These are phyloP conservation scores for Daldinia vernicosa DNA, from an alignment of 495 filamentous ascomycete genomes.

Conservation along the genomic window DNA sequence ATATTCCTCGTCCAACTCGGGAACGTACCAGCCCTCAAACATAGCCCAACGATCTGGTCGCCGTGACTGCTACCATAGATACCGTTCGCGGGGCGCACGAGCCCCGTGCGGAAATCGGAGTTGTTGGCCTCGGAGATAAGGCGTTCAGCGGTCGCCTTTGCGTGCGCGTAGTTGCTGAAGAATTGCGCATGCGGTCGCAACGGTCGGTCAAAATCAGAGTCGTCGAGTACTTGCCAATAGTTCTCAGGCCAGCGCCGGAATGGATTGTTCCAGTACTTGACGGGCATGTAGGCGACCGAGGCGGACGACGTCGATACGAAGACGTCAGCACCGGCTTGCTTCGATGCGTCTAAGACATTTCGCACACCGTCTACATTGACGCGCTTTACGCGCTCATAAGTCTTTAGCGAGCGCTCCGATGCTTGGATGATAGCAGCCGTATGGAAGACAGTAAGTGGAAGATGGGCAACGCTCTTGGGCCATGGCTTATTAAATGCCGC, in stretches of 20 bases:
- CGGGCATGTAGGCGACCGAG: slow-evolving; percentile 56
- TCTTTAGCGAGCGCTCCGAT: slow-evolving; percentile 56
- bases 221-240: slow-evolving; percentile 55
- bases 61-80: slow-evolving; percentile 61
- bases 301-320: slow-evolving; percentile 69
- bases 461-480: slow-evolving; percentile 52
- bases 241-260: slow-evolving; percentile 53
- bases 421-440: slow-evolving; percentile 63
- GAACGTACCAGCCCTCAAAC: slow-evolving; percentile 30
- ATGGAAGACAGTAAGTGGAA: slow-evolving; percentile 67
- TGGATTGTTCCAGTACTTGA: slow-evolving; percentile 60
- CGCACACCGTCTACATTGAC: slow-evolving; percentile 68
- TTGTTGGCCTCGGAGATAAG: slow-evolving; percentile 59
- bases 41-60: slow-evolving; percentile 53
- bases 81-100: slow-evolving; percentile 65
- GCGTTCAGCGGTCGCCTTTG: slow-evolving; percentile 64
- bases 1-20: slow-evolving; percentile 58
- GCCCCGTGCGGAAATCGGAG: slow-evolving; percentile 62
- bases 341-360: slow-evolving; percentile 64
- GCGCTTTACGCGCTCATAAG: slow-evolving; percentile 57
- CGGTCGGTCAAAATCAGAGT: slow-evolving; percentile 56
- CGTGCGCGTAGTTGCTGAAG: slow-evolving; percentile 64
- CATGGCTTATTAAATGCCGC: slow-evolving; percentile 63
- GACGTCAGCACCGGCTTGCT: slow-evolving; percentile 57
- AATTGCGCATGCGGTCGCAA: slow-evolving; percentile 58